Evolutionary conservation across 164 flowering plant genomes (phyloP).

Genomic region (Hamamelis virginiana): DNA sequence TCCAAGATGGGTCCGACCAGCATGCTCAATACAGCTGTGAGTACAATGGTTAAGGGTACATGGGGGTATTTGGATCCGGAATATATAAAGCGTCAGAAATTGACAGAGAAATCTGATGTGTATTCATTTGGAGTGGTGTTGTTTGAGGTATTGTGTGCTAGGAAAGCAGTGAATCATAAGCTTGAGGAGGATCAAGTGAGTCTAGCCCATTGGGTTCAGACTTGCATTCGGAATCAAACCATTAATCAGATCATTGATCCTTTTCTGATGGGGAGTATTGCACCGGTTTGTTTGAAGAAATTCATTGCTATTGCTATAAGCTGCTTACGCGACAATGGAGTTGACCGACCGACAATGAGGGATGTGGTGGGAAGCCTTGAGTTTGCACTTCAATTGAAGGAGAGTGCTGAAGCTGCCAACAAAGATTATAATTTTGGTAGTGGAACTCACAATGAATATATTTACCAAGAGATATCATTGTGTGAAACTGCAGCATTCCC

Average conservation of each 20-base stretch:
- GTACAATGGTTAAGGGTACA: conserved; percentile 30
- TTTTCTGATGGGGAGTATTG: conserved; percentile 29
- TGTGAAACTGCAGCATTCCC: no score
- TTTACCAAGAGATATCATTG: no score
- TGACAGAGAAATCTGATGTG: conserved; percentile 33
- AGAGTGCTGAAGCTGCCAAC: conserved; percentile 18
- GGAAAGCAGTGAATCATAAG: conserved; percentile 4
- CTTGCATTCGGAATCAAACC: conserved; percentile 23
- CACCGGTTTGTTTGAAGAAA: conserved; percentile 33
- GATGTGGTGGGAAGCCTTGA: conserved; percentile 35
- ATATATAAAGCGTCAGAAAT: conserved; percentile 11
- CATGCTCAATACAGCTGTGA: conserved; percentile 16
- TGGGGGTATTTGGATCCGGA: conserved; percentile 34
- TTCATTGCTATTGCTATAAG: conserved; percentile 22
- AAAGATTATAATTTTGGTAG: background rate
- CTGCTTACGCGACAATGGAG: conserved; percentile 32
- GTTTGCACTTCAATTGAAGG: conserved; percentile 41
- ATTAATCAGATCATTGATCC: conserved; percentile 35
- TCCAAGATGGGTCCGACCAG: conserved; percentile 19
- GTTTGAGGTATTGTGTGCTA: conserved; percentile 30
- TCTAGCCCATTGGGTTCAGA: conserved; percentile 37
- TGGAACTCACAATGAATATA: no score
- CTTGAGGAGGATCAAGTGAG: conserved; percentile 16
- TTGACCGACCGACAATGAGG: conserved; percentile 42
- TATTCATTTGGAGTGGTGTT: conserved; percentile 41